phyloP scores from a whole-genome alignment of 2,329 filamentous ascomycete genomes.

The Trichoderma koningii region DNA sequence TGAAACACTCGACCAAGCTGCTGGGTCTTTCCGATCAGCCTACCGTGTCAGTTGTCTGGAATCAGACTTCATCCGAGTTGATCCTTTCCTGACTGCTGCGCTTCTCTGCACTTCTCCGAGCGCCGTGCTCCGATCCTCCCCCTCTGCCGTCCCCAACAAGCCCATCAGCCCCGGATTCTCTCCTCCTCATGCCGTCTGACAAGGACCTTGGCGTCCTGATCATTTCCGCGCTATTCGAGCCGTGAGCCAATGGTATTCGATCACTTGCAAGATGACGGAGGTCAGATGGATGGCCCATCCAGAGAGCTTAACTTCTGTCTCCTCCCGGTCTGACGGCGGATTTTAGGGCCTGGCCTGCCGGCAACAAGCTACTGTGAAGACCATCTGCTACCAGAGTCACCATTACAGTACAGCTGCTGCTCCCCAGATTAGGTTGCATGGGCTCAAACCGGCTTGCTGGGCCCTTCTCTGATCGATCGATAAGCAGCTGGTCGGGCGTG shows the following conservation, averaged over 20 bases:
- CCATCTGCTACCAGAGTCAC: no score
- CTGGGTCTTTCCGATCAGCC: neutral
- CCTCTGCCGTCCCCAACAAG: neutral
- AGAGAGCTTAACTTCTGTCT: constrained; percentile 13
- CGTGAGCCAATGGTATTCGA: neutral
- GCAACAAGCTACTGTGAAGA: neutral
- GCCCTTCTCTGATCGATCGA: constrained; percentile 18
- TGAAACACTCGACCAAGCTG: neutral
- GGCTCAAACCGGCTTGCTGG: constrained; percentile 17
- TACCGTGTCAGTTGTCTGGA: neutral
- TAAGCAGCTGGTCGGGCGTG: constrained; percentile 14
- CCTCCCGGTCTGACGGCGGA: constrained; percentile 22
- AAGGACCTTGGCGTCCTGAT: neutral
- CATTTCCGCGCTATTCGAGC: neutral
- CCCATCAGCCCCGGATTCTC: neutral
- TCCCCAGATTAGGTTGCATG: constrained; percentile 18
- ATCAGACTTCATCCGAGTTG: neutral
- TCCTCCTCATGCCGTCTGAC: constrained; percentile 10
- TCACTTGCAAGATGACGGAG: neutral
- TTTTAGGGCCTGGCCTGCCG: constrained; percentile 11
- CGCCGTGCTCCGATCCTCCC: neutral
- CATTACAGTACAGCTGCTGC: neutral
- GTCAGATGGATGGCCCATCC: constrained; percentile 15
- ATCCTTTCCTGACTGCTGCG: neutral
- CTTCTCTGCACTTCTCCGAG: no score